These are phyloP conservation scores for Kwoniella sp. DNA, from an alignment of 768 basidiomycete species.

Conservation along the genomic window DNA sequence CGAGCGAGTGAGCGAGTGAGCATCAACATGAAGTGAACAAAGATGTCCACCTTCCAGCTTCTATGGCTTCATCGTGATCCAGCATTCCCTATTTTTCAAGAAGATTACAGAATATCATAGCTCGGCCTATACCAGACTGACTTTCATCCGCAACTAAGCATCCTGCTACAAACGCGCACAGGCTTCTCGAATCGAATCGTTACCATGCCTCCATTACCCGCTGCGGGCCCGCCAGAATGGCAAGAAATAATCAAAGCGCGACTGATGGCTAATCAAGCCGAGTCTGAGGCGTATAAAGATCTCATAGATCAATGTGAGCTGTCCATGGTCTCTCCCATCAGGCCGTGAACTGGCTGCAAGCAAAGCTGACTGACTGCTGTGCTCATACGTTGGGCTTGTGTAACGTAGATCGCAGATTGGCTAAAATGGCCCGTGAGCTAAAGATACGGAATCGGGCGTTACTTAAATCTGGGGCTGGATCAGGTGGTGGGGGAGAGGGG, in stretches of 20 bases:
- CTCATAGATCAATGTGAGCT: constrained; percentile 89
- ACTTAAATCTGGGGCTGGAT: constrained; percentile 69
- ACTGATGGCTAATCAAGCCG: constrained; percentile 72
- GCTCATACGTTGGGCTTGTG: too few species aligned
- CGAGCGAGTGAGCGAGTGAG: neutral
- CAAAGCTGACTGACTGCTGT: too few species aligned
- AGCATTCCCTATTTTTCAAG: too few species aligned
- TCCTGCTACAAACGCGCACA: neutral
- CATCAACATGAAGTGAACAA: too few species aligned
- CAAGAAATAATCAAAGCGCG: constrained; percentile 77
- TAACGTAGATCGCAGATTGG: constrained; percentile 76
- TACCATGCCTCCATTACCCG: constrained; percentile 2
- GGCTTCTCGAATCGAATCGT: too few species aligned
- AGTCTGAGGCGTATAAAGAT: constrained; percentile 75
- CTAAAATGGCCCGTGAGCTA: constrained; percentile 85
- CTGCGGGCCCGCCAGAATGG: constrained; percentile 59
- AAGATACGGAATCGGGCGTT: constrained; percentile 90
- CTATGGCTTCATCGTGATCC: too few species aligned
- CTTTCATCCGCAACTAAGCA: too few species aligned
- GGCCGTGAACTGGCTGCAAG: too few species aligned
- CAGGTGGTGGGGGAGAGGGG: constrained; percentile 40
- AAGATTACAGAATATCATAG: too few species aligned
- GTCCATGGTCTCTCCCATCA: too few species aligned
- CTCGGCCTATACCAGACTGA: too few species aligned
- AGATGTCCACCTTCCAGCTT: too few species aligned